Conservation (phyloP, 371 early-diverging fungal genomes). For the Dichotomocladium elegans region DNA sequence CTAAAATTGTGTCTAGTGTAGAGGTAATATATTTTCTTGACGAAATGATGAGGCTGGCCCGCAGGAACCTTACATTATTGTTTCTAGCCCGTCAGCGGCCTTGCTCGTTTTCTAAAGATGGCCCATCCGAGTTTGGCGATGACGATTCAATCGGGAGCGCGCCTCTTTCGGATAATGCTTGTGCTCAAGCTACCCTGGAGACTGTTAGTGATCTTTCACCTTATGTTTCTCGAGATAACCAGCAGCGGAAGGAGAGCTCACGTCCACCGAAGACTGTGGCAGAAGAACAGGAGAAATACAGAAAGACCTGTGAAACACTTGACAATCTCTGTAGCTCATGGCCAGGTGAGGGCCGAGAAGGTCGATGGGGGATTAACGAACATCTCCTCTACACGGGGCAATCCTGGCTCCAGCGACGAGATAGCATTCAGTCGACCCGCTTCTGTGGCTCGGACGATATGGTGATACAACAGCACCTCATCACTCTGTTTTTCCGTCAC, state of each 20-base stretch:
- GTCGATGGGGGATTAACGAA: constrained; percentile 20
- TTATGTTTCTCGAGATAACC: constrained; percentile 2
- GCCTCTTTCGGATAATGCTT: not conserved
- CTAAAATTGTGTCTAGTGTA: not conserved
- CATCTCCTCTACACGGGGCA: constrained; percentile 5
- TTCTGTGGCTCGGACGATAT: constrained; percentile 18
- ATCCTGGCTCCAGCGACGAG: not conserved
- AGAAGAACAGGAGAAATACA: constrained; percentile 4
- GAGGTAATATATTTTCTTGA: constrained; percentile 8
- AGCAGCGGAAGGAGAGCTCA: not conserved
- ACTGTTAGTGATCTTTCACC: not conserved
- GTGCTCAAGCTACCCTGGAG: not conserved
- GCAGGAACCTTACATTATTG: not conserved
- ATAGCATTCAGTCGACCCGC: constrained; percentile 3
- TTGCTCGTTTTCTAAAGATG: constrained; percentile 26
- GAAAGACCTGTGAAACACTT: constrained; percentile 1
- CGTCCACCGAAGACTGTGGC: not conserved
- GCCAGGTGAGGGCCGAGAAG: constrained; percentile 12
- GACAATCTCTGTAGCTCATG: constrained; percentile 8
- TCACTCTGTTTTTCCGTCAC: constrained; percentile 31
- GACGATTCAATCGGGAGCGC: not conserved
- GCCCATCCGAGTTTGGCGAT: constrained; percentile 9
- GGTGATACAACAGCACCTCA: constrained; percentile 11
- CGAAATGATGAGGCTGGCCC: not conserved
- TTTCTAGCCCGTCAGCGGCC: constrained; percentile 22